phyloP scores from a whole-genome alignment of 768 basidiomycete species.

The Lactarius deliciosus region DNA sequence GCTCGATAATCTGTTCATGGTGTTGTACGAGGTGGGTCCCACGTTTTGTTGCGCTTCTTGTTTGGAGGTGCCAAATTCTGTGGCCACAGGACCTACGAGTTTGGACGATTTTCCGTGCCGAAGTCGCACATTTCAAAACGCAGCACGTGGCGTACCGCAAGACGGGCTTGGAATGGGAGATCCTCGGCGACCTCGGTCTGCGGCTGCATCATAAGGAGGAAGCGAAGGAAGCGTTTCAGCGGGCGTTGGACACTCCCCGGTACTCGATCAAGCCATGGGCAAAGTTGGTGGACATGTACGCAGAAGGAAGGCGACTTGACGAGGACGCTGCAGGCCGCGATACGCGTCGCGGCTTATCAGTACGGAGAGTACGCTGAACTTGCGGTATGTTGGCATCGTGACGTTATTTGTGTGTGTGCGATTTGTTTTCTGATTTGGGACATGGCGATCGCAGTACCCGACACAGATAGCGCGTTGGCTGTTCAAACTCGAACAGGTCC shows the following conservation, averaged over 20 bases:
- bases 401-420: constrained; percentile 3
- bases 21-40: constrained; percentile 84
- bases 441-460: constrained; percentile 60
- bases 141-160: constrained; percentile 98
- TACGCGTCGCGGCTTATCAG: constrained; percentile 91
- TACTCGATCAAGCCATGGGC: constrained; percentile 93
- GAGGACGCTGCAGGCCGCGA: constrained; percentile 85
- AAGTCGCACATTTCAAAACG: constrained; percentile 98
- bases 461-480: constrained; percentile 87
- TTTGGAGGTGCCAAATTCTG: background rate
- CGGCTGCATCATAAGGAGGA: constrained; percentile 98
- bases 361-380: constrained; percentile 87
- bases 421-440: background rate
- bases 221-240: constrained; percentile 96
- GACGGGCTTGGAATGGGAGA: constrained; percentile 97
- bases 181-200: constrained; percentile 88
- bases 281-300: constrained; percentile 92
- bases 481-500: constrained; percentile 90
- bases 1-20: constrained; percentile 98
- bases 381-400: constrained; percentile 55
- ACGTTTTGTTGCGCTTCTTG: background rate
- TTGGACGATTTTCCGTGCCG: constrained; percentile 98
- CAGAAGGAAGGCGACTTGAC: constrained; percentile 97
- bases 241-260: constrained; percentile 81
- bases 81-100: constrained; percentile 87